Base-by-base conservation (phyloP, 768 basidiomycete species). In the Sporobolomyces phaffii region DNA sequence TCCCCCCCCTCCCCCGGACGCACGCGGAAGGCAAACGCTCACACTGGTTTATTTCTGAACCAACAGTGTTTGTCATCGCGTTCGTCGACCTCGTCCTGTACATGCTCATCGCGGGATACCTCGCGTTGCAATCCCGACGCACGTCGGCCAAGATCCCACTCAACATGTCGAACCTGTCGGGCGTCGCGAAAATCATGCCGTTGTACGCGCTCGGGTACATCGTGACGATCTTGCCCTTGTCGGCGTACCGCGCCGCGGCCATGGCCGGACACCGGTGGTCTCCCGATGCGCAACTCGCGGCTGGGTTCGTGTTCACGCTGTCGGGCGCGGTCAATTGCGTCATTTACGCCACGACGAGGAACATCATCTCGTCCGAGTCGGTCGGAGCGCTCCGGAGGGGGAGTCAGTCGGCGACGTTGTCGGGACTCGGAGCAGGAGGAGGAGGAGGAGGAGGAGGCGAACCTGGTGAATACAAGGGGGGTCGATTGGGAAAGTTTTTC, bases 301-400 rank as follows among this genome's bases (percentile, higher is more conserved):
- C 41, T 14, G 66, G 66, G 18, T 43, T 41, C 49, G 17, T 68
- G 24, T 68, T 62, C 29, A 62, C 66, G 22, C 40, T 68, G 20
- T 36, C 40, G 7, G 66, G 66, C 11, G 7, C 28, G 2, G 60
- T 50, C n/a, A 58, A 68, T 28, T 51, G 47, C 50, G n/a, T 31
- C 22, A 52, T 62, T 34, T 68, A 68, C 56, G 60, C 60, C 5
- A 33, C 62, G 8, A 68, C 66, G 17, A 20, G 66, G 14, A 51
- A 28, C 26, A 57, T 68, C 50, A 43, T 68, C 36, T 44, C 48
- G 18, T 24, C 56, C 18, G 66, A 68, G 20, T 41, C 28, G 20
- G 29, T 68, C 41, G 54, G 54, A 8, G 60, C 54, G 3, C 1
- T 62, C 22, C 2, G 64, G n/a, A n/a, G 60, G 14, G 60, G 66